Percentiles rank a stretch among this genome's conserved stretches.
These are phyloP conservation scores for Boechera divaricarpa DNA, from an alignment of 345 rosid genomes.

Conservation along the genomic window DNA sequence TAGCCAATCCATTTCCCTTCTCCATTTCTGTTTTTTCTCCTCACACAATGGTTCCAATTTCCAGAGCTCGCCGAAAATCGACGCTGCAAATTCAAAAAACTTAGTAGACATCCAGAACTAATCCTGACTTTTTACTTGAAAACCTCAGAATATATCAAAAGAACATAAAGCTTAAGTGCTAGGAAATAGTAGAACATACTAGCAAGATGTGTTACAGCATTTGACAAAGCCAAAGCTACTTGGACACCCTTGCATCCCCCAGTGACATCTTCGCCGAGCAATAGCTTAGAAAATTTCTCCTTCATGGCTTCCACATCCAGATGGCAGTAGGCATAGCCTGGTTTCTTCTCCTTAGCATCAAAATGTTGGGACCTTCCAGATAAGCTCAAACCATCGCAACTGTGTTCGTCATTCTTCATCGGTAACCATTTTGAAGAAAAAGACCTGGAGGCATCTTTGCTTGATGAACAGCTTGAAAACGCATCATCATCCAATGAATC, in stretches of 20 bases:
- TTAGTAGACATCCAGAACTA: constrained; percentile 10
- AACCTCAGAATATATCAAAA: constrained; percentile 6
- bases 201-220: constrained; percentile 85
- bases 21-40: constrained; percentile 84
- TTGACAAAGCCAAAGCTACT: constrained; percentile 84
- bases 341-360: constrained; percentile 67
- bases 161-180: constrained; percentile 3
- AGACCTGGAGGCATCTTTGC: constrained; percentile 88
- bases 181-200: constrained; percentile 51
- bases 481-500: constrained; percentile 82
- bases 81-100: constrained; percentile 54
- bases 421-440: constrained; percentile 82
- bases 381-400: constrained; percentile 62
- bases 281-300: constrained; percentile 81
- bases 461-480: constrained; percentile 89
- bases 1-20: constrained; percentile 93
- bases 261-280: constrained; percentile 82
- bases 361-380: constrained; percentile 62
- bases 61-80: constrained; percentile 96
- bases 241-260: constrained; percentile 78
- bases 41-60: constrained; percentile 85
- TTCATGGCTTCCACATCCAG: constrained; percentile 83
- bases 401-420: constrained; percentile 57
- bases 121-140: background rate
- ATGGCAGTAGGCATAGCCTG: constrained; percentile 46